Evolutionary conservation across 495 filamentous ascomycete species (phyloP).

Genomic region (Xylaria flabelliformis): DNA sequence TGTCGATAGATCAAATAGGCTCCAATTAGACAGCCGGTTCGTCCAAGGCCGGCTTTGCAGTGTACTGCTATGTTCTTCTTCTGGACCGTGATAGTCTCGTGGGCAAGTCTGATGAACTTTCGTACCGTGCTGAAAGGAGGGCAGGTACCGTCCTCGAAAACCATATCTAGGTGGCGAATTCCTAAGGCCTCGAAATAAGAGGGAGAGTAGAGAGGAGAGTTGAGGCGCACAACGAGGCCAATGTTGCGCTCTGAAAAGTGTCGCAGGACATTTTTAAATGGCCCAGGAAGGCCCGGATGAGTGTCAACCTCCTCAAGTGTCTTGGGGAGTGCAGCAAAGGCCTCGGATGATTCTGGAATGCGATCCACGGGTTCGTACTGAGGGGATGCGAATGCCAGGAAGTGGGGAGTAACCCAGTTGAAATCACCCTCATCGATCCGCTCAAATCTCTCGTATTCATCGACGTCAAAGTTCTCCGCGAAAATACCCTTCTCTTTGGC

Average conservation of each 20-base stretch:
- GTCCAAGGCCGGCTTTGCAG: conserved; percentile 97
- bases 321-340: conserved; percentile 73
- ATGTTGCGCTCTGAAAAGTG: conserved; percentile 89
- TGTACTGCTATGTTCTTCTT: conserved; percentile 93
- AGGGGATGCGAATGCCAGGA: conserved; percentile 95
- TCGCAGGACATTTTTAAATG: conserved; percentile 92
- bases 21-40: conserved; percentile 94
- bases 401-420: conserved; percentile 97
- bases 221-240: conserved; percentile 91
- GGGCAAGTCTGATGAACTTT: conserved; percentile 92
- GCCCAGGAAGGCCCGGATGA: conserved; percentile 68
- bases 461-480: conserved; percentile 86
- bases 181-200: conserved; percentile 94
- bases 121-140: conserved; percentile 83
- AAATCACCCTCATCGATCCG: conserved; percentile 98
- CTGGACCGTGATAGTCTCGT: conserved; percentile 88
- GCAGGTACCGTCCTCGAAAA: conserved; percentile 98
- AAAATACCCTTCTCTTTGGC: conserved; percentile 94
- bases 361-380: conserved; percentile 77
- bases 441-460: conserved; percentile 97
- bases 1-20: conserved; percentile 97
- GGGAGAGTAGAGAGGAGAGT: conserved; percentile 93
- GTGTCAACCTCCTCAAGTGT: conserved; percentile 68
- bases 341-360: conserved; percentile 71
- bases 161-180: conserved; percentile 97